These are phyloP conservation scores for Pythium aquatile DNA, from an alignment of 352 stramenopile genomes.

Conservation along the genomic window DNA sequence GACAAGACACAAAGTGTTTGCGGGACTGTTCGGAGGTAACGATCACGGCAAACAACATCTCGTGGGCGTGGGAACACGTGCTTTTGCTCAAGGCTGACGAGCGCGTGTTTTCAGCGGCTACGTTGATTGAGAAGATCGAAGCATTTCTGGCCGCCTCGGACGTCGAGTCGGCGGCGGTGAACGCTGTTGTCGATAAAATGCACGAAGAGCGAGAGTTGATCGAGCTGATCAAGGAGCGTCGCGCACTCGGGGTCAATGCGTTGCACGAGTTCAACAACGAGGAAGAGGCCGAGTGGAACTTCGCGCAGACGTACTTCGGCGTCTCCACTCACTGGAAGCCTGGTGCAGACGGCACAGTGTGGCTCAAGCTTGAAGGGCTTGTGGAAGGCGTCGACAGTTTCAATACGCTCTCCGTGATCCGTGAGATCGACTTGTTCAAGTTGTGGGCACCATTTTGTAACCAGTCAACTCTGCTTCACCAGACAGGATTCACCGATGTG, in stretches of 20 bases:
- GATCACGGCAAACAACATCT: conserved; percentile 41
- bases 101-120: conserved; percentile 65
- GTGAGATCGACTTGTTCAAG: conserved; percentile 74
- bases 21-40: conserved; percentile 54
- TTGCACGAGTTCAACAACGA: conserved; percentile 73
- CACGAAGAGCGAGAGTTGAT: conserved; percentile 49
- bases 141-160: conserved; percentile 32
- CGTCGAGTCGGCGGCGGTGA: conserved; percentile 16
- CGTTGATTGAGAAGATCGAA: conserved; percentile 72
- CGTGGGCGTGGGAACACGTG: conserved; percentile 75
- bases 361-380: conserved; percentile 78
- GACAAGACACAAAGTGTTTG: conserved; percentile 25
- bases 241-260: conserved; percentile 41
- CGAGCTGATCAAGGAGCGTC: conserved; percentile 53
- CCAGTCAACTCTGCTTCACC: conserved; percentile 56
- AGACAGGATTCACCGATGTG: conserved; percentile 53
- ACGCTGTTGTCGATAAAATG: conserved; percentile 44
- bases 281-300: conserved; percentile 67
- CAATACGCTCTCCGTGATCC: conserved; percentile 79
- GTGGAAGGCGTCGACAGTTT: conserved; percentile 82
- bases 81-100: conserved; percentile 65
- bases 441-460: conserved; percentile 78
- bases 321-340: conserved; percentile 82
- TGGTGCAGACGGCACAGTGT: conserved; percentile 65
- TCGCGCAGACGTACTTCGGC: conserved; percentile 72